These are phyloP conservation scores for Ophiocordyceps unilateralis DNA, from an alignment of 2,329 filamentous ascomycete genomes.

Conservation along the genomic window DNA sequence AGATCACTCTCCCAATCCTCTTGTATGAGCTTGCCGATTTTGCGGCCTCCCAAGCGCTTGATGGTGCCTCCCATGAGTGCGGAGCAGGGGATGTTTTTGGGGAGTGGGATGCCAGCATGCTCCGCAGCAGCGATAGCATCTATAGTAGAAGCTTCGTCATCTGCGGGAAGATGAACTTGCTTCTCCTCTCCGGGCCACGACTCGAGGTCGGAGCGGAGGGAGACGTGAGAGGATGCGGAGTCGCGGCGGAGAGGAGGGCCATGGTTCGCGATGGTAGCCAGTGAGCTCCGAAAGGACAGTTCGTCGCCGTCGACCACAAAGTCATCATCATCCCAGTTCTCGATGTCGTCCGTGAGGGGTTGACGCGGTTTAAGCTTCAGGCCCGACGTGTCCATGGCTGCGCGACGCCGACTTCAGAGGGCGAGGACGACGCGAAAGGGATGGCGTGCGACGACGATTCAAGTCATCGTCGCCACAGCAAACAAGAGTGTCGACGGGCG, in stretches of 20 bases:
- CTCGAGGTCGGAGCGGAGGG: slow-evolving; percentile 68
- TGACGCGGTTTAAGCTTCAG: slow-evolving; percentile 36
- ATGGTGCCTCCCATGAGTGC: slow-evolving; percentile 87
- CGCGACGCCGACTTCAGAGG: background rate
- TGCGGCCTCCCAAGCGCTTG: slow-evolving; percentile 66
- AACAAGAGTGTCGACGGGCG: background rate
- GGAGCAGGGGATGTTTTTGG: slow-evolving; percentile 69
- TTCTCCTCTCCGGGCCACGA: slow-evolving; percentile 65
- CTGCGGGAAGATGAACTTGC: slow-evolving; percentile 68
- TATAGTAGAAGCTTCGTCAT: slow-evolving; percentile 68
- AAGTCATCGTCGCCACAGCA: background rate
- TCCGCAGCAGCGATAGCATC: slow-evolving; percentile 80
- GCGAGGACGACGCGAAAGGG: background rate
- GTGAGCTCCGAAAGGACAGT: slow-evolving; percentile 37
- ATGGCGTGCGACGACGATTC: background rate
- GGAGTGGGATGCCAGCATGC: slow-evolving; percentile 80
- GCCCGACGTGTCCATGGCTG: slow-evolving; percentile 36
- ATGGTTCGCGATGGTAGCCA: slow-evolving; percentile 14
- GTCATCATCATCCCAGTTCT: slow-evolving; percentile 68
- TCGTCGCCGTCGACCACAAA: slow-evolving; percentile 54
- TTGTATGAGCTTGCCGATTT: slow-evolving; percentile 53
- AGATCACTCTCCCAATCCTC: slow-evolving; percentile 73
- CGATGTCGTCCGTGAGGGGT: slow-evolving; percentile 43
- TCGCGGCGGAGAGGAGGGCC: slow-evolving; percentile 40
- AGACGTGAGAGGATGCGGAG: slow-evolving; percentile 66